Base-by-base conservation (phyloP, 129 eudicot genomes). In the Erigeron canadensis region DNA sequence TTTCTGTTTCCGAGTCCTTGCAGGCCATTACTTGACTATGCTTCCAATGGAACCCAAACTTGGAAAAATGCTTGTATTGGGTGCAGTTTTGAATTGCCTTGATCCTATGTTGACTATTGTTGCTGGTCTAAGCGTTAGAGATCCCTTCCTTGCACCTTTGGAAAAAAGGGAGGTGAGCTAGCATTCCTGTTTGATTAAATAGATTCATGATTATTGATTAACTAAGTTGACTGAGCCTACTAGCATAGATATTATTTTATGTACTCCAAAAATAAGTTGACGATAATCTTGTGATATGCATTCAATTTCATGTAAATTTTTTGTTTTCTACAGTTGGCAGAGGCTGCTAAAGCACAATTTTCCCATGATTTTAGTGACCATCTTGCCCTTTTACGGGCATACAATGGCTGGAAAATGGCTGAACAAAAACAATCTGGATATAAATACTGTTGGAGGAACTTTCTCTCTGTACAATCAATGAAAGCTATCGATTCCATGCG, bases 21-120 rank as follows among this genome's bases (percentile, higher is more conserved):
- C 90, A 91, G 97, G 97, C 16, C 81, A 80, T 65, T 91, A 88
- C 84, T 77, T 91, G 78, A 75, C 96, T 70, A 86, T 79, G 89
- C 91, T 91, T 81, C 97, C 96, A 10, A 76, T 88, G 96, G 97
- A 91, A 81, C 96, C 97, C 23, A 91, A 91, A 81, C 96, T 80
- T 57, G 96, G 97, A 80, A 91, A 91, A 77, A 88, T 91, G 93
- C 96, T 91, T 76, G 72, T 91, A 62, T 77, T 91, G 74, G 96
- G 96, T 23, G 82, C 90, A 4, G 63, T 88, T 22, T 83, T 88
- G 45, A 86, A 84, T 73, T 91, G 96, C 74, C 73, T 91, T 76
- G 97, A 91, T 68, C 94, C 97, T 21, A 78, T 91, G 60, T 76
- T 91, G 72, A 86, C 88, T 50, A 41, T 88, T 79, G 97, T 88